Evolutionary conservation across 148 eudicot species (phyloP).

Genomic region (Polygonum maritimum): DNA sequence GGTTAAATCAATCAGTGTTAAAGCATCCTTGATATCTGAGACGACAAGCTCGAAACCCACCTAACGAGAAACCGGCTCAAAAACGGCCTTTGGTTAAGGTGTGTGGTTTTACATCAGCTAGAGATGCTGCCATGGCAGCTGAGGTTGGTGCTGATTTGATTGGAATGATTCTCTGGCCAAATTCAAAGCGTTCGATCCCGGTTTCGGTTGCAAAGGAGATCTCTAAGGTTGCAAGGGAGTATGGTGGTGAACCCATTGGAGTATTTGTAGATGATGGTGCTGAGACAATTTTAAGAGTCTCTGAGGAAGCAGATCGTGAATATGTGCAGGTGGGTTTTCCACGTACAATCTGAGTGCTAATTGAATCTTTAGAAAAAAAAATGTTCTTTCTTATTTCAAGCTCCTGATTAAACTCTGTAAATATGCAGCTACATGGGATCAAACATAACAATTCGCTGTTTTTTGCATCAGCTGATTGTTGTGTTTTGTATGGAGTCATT

Average conservation of each 20-base stretch:
- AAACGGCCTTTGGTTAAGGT: constrained; percentile 64
- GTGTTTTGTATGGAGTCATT: too few relatives aligned
- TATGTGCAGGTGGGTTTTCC: constrained; percentile 47
- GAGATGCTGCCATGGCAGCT: constrained; percentile 90
- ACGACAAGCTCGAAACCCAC: constrained; percentile 16
- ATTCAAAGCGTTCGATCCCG: constrained; percentile 84
- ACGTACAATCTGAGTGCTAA: too few relatives aligned
- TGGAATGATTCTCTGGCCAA: constrained; percentile 96
- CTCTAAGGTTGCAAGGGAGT: constrained; percentile 58
- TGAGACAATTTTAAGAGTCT: constrained; percentile 57
- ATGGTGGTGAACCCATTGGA: constrained; percentile 88
- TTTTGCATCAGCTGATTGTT: too few relatives aligned
- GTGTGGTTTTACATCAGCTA: constrained; percentile 91
- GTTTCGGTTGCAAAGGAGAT: constrained; percentile 75
- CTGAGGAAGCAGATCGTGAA: constrained; percentile 62
- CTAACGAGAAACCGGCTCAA: constrained; percentile 21
- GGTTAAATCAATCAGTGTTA: constrained; percentile 18
- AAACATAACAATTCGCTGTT: too few relatives aligned
- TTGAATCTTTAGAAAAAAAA: not conserved
- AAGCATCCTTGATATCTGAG: constrained; percentile 18
- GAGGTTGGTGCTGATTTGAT: constrained; percentile 90
- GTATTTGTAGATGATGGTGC: constrained; percentile 92
- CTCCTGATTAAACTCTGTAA: not conserved
- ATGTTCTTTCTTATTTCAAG: not conserved
- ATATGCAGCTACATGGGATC: constrained; percentile 87